phyloP scores from a whole-genome alignment of 2,329 filamentous ascomycete genomes.

The Thelonectria discophora region DNA sequence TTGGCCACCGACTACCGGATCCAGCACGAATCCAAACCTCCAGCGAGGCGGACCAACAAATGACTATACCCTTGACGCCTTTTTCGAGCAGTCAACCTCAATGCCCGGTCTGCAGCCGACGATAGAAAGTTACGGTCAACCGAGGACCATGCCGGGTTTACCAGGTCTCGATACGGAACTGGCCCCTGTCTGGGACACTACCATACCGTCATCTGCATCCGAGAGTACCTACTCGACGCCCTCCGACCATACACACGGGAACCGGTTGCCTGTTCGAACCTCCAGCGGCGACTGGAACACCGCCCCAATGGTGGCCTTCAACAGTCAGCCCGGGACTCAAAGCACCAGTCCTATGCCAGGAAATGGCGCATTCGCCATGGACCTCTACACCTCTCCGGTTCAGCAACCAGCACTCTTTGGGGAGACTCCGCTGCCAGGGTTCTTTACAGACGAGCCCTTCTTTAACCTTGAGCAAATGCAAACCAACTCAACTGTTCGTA shows the following conservation, averaged over 20 bases:
- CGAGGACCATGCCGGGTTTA: constrained; percentile 38
- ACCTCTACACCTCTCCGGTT: constrained; percentile 43
- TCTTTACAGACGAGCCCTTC: constrained; percentile 47
- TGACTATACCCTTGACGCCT: constrained; percentile 37
- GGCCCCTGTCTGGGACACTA: constrained; percentile 50
- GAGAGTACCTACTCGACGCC: constrained; percentile 59
- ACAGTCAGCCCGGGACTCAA: constrained; percentile 29
- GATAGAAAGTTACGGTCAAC: constrained; percentile 28
- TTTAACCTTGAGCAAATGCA: constrained; percentile 50
- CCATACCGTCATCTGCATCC: constrained; percentile 56
- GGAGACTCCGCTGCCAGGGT: constrained; percentile 47
- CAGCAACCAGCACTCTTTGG: constrained; percentile 46
- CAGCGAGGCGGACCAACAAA: constrained; percentile 30
- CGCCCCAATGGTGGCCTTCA: constrained; percentile 42
- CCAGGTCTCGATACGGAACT: constrained; percentile 27
- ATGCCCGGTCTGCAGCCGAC: constrained; percentile 30
- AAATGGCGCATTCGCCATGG: constrained; percentile 38
- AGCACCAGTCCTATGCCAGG: constrained; percentile 37
- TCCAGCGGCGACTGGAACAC: constrained; percentile 47
- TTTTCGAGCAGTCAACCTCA: constrained; percentile 30
- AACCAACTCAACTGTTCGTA: constrained; percentile 57
- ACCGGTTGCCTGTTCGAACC: constrained; percentile 40
- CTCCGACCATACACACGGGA: constrained; percentile 48
- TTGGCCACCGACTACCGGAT: constrained; percentile 36
- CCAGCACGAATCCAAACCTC: constrained; percentile 23